Evolutionary conservation across 2,329 filamentous ascomycete genomes (phyloP).

Genomic region (Cercospora beticola): DNA sequence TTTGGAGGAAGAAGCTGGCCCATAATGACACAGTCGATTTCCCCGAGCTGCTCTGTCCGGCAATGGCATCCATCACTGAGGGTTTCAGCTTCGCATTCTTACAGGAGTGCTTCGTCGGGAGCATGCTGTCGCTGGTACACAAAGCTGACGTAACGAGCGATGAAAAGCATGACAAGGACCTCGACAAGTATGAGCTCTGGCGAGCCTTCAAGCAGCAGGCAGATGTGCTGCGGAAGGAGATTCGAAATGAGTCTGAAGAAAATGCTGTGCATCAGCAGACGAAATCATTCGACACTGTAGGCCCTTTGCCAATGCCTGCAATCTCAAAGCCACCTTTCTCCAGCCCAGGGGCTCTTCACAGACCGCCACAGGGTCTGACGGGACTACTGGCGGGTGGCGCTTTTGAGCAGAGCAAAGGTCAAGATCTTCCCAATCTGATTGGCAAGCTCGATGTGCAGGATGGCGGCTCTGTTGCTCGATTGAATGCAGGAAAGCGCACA

Average conservation of each 20-base stretch:
- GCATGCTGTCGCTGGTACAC: conserved; percentile 58
- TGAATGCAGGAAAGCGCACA: background rate
- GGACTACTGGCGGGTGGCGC: background rate
- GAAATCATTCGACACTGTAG: background rate
- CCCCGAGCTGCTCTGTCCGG: conserved; percentile 55
- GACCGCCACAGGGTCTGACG: background rate
- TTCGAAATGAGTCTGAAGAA: conserved; percentile 35
- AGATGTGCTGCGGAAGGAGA: conserved; percentile 59
- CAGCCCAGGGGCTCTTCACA: background rate
- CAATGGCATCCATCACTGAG: conserved; percentile 61
- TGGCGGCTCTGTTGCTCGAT: background rate
- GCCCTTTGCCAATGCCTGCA: background rate
- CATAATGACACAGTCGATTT: conserved; percentile 60
- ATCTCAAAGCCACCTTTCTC: background rate
- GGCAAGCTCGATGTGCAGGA: background rate
- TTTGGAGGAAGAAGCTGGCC: conserved; percentile 60
- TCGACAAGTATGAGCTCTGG: conserved; percentile 58
- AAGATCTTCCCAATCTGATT: background rate
- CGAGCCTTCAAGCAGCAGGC: conserved; percentile 63
- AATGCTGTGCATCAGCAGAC: background rate
- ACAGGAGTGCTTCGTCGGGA: conserved; percentile 67
- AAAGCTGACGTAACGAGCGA: conserved; percentile 32
- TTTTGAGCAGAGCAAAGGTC: background rate
- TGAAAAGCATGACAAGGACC: conserved; percentile 36
- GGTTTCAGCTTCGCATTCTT: conserved; percentile 69